Evolutionary conservation across 1,139 yeast species (phyloP), one percentile per base, ranked within the genome.

Genomic region (Starmera stellimalicola): DNA sequence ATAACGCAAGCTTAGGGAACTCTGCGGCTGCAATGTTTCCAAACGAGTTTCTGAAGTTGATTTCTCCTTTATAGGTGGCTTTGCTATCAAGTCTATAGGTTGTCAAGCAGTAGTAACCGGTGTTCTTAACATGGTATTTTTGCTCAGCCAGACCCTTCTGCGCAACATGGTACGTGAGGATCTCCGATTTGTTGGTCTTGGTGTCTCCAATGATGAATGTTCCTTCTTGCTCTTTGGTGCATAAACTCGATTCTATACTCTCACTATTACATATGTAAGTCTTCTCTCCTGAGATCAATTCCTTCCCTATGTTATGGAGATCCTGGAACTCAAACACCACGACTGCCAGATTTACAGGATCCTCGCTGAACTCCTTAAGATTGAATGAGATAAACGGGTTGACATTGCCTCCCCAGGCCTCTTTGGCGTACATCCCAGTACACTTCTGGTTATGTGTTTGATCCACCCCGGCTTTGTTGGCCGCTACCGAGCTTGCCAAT

Each of bases 81-180:
- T 65, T 56, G 11, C 14, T n/a, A 3, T 22, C 12, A n/a, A 14
- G 25, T 16, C 77, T 65, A 45, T 64, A 73, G 0, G 94, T 80
- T 2, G 87, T 76, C 19, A 91, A 79, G 63, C 99, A 91, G 61
- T 88, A 91, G 57, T 82, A 91, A 3, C 97, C 97, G 1, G 97
- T 84, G 36, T 67, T 65, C 40, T 69, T 63, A 27, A 93, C 73
- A 4, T 68, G 65, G 52, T 87, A 91, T 33, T 70, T 67, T 37
- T 76, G 58, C 32, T 74, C 72, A 27, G 76, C 74, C 16, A 72
- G 65, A 3, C 91, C 87, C 35, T 70, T 58, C 16, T 70, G 65
- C 17, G 66, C 65, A 48, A 84, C 59, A 35, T 66, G 63, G 20
- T 72, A 63, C 0, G 85, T 70, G 51, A 70, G 60, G 29, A 84